Percentiles rank a stretch among this genome's conserved stretches.
Conservation (phyloP, 805 yeast species). For the Grigorovia humatica region DNA sequence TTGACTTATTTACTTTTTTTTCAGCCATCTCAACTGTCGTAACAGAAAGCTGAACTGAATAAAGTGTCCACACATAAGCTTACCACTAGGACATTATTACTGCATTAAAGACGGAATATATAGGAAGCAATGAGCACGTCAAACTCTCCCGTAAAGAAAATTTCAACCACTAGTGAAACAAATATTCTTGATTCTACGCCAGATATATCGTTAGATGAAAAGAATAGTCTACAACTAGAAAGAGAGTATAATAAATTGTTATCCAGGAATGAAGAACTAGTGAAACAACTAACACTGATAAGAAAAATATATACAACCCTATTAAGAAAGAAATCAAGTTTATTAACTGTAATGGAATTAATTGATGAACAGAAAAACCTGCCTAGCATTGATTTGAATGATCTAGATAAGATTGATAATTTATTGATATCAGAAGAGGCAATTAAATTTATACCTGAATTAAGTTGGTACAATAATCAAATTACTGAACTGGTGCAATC, state of each 20-base stretch:
- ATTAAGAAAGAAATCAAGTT: slow-evolving; percentile 23
- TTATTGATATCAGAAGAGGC: slow-evolving; percentile 12
- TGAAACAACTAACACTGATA: slow-evolving; percentile 22
- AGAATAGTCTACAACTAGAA: not conserved
- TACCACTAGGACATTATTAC: too few relatives aligned
- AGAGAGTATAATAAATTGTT: slow-evolving; percentile 9
- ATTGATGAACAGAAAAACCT: slow-evolving; percentile 2
- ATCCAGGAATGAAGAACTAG: slow-evolving; percentile 24
- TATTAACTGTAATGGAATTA: slow-evolving; percentile 12
- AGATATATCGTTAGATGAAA: not conserved
- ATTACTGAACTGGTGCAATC: slow-evolving; percentile 2
- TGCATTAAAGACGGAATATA: too few relatives aligned
- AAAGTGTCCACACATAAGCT: too few relatives aligned
- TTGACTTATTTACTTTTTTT: too few relatives aligned
- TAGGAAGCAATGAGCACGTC: not conserved
- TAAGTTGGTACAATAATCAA: slow-evolving; percentile 23
- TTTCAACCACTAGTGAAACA: not conserved
- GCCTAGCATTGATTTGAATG: not conserved
- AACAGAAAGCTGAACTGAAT: too few relatives aligned
- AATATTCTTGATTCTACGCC: not conserved
- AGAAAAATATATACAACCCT: slow-evolving; percentile 25
- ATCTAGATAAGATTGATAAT: not conserved
- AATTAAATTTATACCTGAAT: slow-evolving; percentile 14
- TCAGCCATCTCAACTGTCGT: too few relatives aligned
- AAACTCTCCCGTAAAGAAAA: not conserved